Conservation (phyloP, 2,329 filamentous ascomycete genomes). For the Pyrenophora tritici-repentis region DNA sequence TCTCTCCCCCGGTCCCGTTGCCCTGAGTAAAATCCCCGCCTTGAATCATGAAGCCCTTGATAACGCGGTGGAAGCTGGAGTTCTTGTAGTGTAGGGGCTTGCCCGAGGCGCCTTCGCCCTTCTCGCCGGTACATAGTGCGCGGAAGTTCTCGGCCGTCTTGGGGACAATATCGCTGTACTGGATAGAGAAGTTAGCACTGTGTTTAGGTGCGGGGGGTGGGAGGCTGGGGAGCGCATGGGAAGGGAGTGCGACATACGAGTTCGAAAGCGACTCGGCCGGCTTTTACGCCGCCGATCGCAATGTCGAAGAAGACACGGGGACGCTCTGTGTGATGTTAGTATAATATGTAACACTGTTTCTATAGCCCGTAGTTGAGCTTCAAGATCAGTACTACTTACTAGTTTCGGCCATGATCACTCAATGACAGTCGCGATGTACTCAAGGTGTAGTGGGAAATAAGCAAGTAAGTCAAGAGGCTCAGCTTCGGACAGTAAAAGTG, state of each 20-base stretch:
- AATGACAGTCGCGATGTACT: conserved; percentile 1
- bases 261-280: conserved; percentile 85
- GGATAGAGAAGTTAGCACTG: conserved; percentile 12
- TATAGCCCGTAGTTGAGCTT: neutral
- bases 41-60: conserved; percentile 99
- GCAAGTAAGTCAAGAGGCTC: neutral
- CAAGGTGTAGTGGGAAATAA: neutral
- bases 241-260: conserved; percentile 59
- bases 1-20: conserved; percentile 94
- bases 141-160: conserved; percentile 98
- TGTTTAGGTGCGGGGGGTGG: neutral
- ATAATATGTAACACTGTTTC: neutral
- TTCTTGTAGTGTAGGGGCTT: conserved; percentile 92
- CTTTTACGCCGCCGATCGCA: conserved; percentile 72
- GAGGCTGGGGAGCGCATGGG: neutral
- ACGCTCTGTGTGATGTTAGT: conserved; percentile 56
- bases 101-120: conserved; percentile 78
- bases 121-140: conserved; percentile 91
- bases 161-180: conserved; percentile 67
- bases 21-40: conserved; percentile 95
- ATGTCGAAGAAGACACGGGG: conserved; percentile 94
- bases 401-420: conserved; percentile 32
- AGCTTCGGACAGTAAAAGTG: neutral
- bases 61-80: conserved; percentile 91
- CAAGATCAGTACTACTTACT: conserved; percentile 21